These are phyloP conservation scores for Purshia tridentata DNA, from an alignment of 306 rosid genomes.

Conservation along the genomic window DNA sequence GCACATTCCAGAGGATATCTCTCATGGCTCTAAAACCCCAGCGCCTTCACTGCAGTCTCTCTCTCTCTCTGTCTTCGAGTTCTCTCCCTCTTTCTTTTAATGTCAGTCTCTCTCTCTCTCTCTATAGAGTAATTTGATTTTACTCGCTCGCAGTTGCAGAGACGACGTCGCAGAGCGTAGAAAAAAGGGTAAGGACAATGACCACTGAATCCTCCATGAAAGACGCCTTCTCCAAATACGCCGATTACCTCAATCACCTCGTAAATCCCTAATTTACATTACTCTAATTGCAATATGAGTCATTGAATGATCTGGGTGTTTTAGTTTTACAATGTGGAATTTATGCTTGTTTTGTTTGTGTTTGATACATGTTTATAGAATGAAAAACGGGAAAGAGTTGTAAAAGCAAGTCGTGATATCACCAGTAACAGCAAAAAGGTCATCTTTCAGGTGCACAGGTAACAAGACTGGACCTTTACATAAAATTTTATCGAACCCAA, in stretches of 20 bases:
- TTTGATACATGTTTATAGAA: conserved; percentile 46
- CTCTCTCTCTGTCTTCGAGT: background rate
- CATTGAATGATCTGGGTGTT: background rate
- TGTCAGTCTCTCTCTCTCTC: background rate
- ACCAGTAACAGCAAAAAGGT: conserved; percentile 96
- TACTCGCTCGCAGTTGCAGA: conserved; percentile 39
- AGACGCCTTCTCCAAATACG: conserved; percentile 62
- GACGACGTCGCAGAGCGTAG: conserved; percentile 37
- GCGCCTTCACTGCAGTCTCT: conserved; percentile 44
- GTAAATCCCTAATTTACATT: conserved; percentile 33
- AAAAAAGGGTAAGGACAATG: conserved; percentile 62
- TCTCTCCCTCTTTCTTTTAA: conserved; percentile 1
- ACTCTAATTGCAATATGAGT: background rate
- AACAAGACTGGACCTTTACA: background rate
- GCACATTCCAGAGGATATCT: conserved; percentile 9
- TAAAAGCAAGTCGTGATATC: conserved; percentile 90
- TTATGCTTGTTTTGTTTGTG: background rate
- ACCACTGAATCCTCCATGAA: conserved; percentile 54
- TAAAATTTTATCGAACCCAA: too few species aligned
- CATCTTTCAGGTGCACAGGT: conserved; percentile 98
- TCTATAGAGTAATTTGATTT: background rate
- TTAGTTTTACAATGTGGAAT: background rate
- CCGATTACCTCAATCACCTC: conserved; percentile 67
- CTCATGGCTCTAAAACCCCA: conserved; percentile 63
- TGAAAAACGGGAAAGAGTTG: conserved; percentile 89